A percentile compares a stretch with the other conserved stretches of the same genome.
Evolutionary conservation across 2,329 filamentous ascomycete species (phyloP).

Genomic region (Phialophora macrospora): DNA sequence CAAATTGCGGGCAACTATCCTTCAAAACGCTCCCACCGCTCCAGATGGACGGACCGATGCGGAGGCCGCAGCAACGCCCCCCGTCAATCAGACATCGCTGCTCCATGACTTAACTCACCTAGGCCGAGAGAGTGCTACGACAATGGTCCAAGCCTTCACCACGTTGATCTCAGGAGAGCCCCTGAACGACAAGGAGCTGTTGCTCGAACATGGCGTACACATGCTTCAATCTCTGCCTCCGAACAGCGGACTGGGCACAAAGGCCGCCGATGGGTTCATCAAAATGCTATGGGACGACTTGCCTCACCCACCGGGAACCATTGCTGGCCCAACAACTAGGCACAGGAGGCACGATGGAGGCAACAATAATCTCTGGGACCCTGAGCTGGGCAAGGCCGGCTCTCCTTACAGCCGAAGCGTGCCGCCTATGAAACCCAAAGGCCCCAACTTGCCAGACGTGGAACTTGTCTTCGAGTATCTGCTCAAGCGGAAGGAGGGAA

Average conservation of each 20-base stretch:
- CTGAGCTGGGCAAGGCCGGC: constrained; percentile 60
- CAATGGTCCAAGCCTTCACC: constrained; percentile 49
- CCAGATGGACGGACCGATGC: constrained; percentile 54
- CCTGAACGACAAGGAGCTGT: constrained; percentile 53
- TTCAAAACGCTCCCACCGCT: constrained; percentile 39
- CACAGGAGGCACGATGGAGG: constrained; percentile 54
- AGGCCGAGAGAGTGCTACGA: constrained; percentile 48
- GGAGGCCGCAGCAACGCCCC: constrained; percentile 43
- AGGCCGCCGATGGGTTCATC: constrained; percentile 58
- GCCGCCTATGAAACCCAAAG: constrained; percentile 55
- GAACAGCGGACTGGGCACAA: constrained; percentile 56
- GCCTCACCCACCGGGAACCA: constrained; percentile 56
- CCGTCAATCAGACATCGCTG: constrained; percentile 48
- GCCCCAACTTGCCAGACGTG: constrained; percentile 56
- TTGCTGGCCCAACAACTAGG: constrained; percentile 53
- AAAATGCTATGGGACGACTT: constrained; percentile 60
- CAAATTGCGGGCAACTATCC: constrained; percentile 11
- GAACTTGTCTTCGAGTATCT: constrained; percentile 55
- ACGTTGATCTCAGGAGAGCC: constrained; percentile 54
- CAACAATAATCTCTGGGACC: constrained; percentile 55
- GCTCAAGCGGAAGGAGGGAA: constrained; percentile 48
- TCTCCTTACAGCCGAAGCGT: constrained; percentile 54
- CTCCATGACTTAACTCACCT: constrained; percentile 49
- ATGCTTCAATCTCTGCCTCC: constrained; percentile 58
- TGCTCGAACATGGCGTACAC: constrained; percentile 58